A percentile compares a stretch with the other conserved stretches of the same genome.
phyloP scores from a whole-genome alignment of 495 filamentous ascomycete genomes.

The Podospora anserina region DNA sequence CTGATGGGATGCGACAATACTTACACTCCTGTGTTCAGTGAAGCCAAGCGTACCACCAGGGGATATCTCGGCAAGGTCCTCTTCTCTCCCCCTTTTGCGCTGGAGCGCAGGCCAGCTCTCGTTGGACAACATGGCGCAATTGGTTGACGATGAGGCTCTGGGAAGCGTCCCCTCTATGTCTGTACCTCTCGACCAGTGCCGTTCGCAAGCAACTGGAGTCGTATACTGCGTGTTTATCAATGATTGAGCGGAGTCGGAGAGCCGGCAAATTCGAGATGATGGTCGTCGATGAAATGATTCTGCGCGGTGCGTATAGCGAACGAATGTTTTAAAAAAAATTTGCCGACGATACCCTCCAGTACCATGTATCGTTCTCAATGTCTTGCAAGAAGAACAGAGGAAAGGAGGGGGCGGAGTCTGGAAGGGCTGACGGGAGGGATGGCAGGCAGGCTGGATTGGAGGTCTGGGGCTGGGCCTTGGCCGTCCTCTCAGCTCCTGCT shows the following conservation, averaged over 20 bases:
- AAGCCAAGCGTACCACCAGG: slow-evolving; percentile 37
- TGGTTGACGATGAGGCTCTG: neutral
- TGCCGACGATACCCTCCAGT: neutral
- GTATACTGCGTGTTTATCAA: neutral
- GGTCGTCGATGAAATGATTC: neutral
- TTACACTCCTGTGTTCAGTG: slow-evolving; percentile 49
- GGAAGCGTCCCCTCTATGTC: neutral
- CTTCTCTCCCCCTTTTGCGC: slow-evolving; percentile 36
- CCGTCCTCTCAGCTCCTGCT: slow-evolving; percentile 1
- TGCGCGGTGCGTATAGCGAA: neutral
- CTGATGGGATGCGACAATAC: slow-evolving; percentile 14
- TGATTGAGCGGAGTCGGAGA: neutral
- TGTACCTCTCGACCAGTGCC: neutral
- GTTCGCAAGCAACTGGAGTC: neutral
- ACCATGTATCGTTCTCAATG: neutral
- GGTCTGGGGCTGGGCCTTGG: slow-evolving; percentile 12
- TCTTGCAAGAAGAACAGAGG: neutral
- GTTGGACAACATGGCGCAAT: slow-evolving; percentile 16
- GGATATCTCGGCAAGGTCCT: slow-evolving; percentile 30
- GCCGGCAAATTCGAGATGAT: neutral
- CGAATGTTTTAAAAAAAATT: neutral
- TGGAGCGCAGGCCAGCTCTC: slow-evolving; percentile 24
- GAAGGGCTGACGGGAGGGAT: slow-evolving; percentile 2
- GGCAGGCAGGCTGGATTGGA: slow-evolving; percentile 6
- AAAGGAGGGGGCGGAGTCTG: slow-evolving; percentile 8